Evolutionary conservation across 352 stramenopile genomes (phyloP), one percentile per base, ranked within the genome.

Genomic region (Pythium dissimile): DNA sequence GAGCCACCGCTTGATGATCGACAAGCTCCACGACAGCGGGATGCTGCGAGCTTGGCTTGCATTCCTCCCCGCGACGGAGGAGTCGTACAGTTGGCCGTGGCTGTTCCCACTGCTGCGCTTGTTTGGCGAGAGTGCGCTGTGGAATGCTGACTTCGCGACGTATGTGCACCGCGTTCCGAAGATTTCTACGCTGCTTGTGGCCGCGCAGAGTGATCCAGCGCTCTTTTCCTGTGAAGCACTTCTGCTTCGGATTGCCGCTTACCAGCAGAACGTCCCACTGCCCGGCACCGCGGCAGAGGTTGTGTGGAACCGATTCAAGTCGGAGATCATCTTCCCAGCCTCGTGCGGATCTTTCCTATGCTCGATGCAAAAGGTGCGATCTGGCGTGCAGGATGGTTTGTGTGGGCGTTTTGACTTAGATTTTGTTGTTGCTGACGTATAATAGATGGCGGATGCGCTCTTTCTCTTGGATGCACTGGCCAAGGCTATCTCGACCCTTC

Each of bases 91-190:
- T 60, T 63, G 35, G 46, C 59, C 34, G n/a, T 85, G 74, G 70
- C 57, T 78, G 13, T 38, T 62, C 10, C 70, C 70, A 9, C 48
- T 88, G 46, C 49, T 88, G 45, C 77, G 77, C 12, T 57, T 88
- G 18, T 13, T 88, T 0, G 68, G 64, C 1, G 71, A 80, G 44
- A 82, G 73, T 53, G 73, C 71, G 8, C 35, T 86, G n/a, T 86
- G 73, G 73, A 69, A 79, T 38, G 28, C 42, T 18, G 72, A 67
- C 20, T 75, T 84, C 50, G 69, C 77, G 0, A 43, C 21, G 20
- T 87, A 77, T 50, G 53, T 79, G 13, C 32, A 59, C 0, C 73
- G 73, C 38, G 72, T 87, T 0, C 67, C 73, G 8, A 77, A 74
- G 37, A 59, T 83, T 11, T 42, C 54, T 15, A 64, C 31, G 21